phyloP scores from a whole-genome alignment of 2,329 filamentous ascomycete genomes.

The Thelonectria olida region DNA sequence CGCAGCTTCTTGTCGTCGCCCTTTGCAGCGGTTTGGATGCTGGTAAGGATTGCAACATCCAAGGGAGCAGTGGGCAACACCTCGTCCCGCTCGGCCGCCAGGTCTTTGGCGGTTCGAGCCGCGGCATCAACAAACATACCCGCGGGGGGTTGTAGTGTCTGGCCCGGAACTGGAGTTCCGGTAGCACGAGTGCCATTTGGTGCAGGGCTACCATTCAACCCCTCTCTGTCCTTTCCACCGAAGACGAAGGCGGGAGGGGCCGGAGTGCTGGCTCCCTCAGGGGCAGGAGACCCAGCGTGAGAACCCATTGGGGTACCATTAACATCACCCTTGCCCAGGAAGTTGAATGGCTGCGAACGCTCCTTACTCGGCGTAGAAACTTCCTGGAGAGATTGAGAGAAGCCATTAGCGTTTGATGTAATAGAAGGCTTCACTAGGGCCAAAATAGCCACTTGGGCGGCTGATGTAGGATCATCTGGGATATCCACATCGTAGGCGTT shows the following conservation, averaged over 20 bases:
- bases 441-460: slow-evolving; percentile 78
- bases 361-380: slow-evolving; percentile 70
- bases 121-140: slow-evolving; percentile 61
- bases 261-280: slow-evolving; percentile 79
- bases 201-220: slow-evolving; percentile 59
- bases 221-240: slow-evolving; percentile 54
- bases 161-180: slow-evolving; percentile 52
- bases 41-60: slow-evolving; percentile 89
- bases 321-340: slow-evolving; percentile 71
- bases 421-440: slow-evolving; percentile 69
- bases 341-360: slow-evolving; percentile 72
- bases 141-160: slow-evolving; percentile 49
- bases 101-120: slow-evolving; percentile 58
- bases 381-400: slow-evolving; percentile 53
- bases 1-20: slow-evolving; percentile 93
- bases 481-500: slow-evolving; percentile 90
- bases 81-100: slow-evolving; percentile 78
- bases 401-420: slow-evolving; percentile 54
- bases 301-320: slow-evolving; percentile 86
- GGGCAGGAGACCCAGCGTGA: slow-evolving; percentile 85
- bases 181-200: slow-evolving; percentile 62
- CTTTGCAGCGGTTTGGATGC: slow-evolving; percentile 85
- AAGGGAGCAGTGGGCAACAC: slow-evolving; percentile 85
- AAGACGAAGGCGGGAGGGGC: slow-evolving; percentile 66
- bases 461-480: slow-evolving; percentile 88